Evolutionary conservation across 78 protist genomes (phyloP).

Genomic region (Isochrysis galbana): DNA sequence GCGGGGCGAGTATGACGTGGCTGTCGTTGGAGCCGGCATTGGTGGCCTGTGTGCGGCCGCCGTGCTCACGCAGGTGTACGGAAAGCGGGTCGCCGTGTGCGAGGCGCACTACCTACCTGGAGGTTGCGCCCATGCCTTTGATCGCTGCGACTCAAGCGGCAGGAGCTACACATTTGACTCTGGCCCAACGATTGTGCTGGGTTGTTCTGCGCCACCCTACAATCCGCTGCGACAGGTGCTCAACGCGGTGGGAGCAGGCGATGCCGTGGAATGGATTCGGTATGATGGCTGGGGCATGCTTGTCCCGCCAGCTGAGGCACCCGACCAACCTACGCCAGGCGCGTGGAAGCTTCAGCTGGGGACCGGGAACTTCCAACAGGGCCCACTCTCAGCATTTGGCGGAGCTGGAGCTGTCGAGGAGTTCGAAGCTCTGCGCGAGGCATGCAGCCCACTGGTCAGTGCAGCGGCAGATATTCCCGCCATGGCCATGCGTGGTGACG

Average conservation of each 20-base stretch:
- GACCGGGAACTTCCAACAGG: neutral
- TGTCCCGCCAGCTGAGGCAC: neutral
- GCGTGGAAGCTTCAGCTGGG: neutral
- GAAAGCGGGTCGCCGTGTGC: neutral
- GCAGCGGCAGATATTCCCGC: neutral
- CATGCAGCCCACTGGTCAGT: neutral
- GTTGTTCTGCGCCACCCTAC: neutral
- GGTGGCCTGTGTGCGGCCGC: neutral
- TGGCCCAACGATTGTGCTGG: neutral
- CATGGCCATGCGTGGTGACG: neutral
- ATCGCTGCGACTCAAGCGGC: too few relatives aligned
- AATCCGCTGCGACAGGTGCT: neutral
- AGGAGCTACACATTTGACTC: neutral
- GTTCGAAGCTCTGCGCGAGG: neutral
- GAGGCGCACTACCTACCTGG: neutral
- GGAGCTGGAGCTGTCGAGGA: neutral
- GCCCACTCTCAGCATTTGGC: neutral
- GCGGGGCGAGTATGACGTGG: too few relatives aligned
- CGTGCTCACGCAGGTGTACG: neutral
- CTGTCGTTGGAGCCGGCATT: neutral
- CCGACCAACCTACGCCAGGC: too few relatives aligned
- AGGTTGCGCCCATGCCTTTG: neutral
- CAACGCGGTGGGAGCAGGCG: neutral
- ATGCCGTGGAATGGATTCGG: neutral
- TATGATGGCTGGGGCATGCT: neutral